These are phyloP conservation scores for Cyanidiococcus yangmingshanensis DNA, from an alignment of 23 red algal species.

Conservation along the genomic window DNA sequence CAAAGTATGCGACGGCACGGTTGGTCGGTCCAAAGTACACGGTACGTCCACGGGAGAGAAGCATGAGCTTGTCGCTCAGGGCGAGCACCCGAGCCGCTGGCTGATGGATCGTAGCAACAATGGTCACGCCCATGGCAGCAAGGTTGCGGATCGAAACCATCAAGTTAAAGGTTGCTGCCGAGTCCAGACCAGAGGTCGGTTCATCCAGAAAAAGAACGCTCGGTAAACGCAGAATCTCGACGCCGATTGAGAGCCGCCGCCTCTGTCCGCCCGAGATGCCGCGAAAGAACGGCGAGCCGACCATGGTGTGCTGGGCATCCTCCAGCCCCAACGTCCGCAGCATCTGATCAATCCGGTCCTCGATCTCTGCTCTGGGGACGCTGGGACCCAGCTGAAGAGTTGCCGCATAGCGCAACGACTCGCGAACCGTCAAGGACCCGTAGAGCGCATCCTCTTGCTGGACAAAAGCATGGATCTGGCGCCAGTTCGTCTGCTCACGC, in stretches of 20 bases:
- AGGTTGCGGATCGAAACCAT: conserved; percentile 45
- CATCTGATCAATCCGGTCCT: conserved; percentile 42
- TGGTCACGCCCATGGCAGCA: conserved; percentile 48
- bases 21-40: conserved; percentile 64
- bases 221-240: conserved; percentile 52
- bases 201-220: conserved; percentile 72
- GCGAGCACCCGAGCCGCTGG: conserved; percentile 60
- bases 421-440: conserved; percentile 42
- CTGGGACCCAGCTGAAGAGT: conserved; percentile 26
- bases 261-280: conserved; percentile 76
- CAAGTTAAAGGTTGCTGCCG: conserved; percentile 51
- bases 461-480: conserved; percentile 24
- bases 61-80: conserved; percentile 63
- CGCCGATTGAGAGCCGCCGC: conserved; percentile 62
- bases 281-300: conserved; percentile 69
- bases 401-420: conserved; percentile 62
- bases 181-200: conserved; percentile 74
- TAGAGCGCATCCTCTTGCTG: conserved; percentile 68
- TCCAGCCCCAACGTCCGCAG: conserved; percentile 49
- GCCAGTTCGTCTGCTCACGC: conserved; percentile 6
- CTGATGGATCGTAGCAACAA: conserved; percentile 67
- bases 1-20: conserved; percentile 39
- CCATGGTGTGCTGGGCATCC: conserved; percentile 34
- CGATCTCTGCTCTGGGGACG: background rate
- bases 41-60: conserved; percentile 46